Evolutionary conservation across 805 yeast genomes (phyloP).

Genomic region (Starmerella asiatica): DNA sequence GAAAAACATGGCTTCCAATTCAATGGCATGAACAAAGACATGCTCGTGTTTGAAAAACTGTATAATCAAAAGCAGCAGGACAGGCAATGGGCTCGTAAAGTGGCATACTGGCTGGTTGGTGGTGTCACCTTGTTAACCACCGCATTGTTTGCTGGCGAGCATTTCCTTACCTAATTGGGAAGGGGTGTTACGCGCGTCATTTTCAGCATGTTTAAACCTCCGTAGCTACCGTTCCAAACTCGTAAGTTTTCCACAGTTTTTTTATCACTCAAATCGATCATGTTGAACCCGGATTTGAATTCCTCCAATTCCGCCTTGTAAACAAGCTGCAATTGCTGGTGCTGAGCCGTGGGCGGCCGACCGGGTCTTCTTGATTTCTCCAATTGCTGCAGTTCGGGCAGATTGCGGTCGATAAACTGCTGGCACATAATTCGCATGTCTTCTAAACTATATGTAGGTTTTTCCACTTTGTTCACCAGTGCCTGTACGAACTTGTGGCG

Average conservation of each 20-base stretch:
- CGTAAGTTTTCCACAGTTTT: conserved; percentile 47
- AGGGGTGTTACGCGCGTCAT: conserved; percentile 4
- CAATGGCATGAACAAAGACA: conserved; percentile 32
- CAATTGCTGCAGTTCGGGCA: conserved; percentile 57
- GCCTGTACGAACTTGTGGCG: conserved; percentile 15
- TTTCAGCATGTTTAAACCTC: conserved; percentile 35
- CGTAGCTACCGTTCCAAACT: conserved; percentile 71
- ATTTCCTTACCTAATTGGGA: background rate
- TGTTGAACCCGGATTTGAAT: conserved; percentile 49
- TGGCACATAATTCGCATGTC: conserved; percentile 52
- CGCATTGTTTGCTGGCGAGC: conserved; percentile 13
- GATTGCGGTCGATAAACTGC: conserved; percentile 49
- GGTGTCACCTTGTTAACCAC: conserved; percentile 11
- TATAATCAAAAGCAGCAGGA: conserved; percentile 5
- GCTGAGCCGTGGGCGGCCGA: conserved; percentile 65
- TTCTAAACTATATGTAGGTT: conserved; percentile 36
- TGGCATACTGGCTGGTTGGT: conserved; percentile 2
- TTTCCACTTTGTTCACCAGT: conserved; percentile 1
- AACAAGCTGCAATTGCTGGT: conserved; percentile 49
- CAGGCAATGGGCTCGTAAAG: conserved; percentile 4
- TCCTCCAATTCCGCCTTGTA: conserved; percentile 48
- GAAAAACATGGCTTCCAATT: conserved; percentile 40
- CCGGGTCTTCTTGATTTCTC: conserved; percentile 64
- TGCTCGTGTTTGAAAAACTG: conserved; percentile 29
- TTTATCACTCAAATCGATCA: conserved; percentile 58